Conservation (phyloP, 2,329 filamentous ascomycete species). For the Fusarium palustre region DNA sequence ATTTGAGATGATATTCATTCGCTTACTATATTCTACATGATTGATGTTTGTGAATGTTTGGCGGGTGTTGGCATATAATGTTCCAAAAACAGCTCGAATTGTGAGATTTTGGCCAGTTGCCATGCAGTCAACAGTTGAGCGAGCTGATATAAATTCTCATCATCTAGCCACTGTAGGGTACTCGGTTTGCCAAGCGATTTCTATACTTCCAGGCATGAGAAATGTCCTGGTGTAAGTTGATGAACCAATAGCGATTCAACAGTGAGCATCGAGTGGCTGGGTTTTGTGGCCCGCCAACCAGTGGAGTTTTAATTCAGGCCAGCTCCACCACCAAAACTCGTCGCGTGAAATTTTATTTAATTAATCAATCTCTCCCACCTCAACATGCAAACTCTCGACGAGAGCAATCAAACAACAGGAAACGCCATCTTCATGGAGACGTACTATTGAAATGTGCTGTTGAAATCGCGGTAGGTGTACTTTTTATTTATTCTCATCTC, state of each 20-base stretch:
- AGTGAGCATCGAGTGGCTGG: background rate
- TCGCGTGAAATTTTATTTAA: constrained; percentile 26
- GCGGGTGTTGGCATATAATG: background rate
- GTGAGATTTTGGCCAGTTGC: background rate
- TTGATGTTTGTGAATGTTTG: background rate
- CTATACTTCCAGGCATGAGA: background rate
- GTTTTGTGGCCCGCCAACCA: constrained; percentile 33
- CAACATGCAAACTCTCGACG: background rate
- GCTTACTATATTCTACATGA: background rate
- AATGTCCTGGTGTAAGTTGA: constrained; percentile 7
- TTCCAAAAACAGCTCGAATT: background rate
- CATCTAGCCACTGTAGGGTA: background rate
- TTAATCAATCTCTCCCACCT: background rate
- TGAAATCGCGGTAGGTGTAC: constrained; percentile 1
- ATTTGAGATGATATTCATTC: background rate
- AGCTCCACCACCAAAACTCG: constrained; percentile 25
- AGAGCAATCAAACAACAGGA: background rate
- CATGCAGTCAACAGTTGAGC: constrained; percentile 36
- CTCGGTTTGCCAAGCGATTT: background rate
- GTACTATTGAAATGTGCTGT: background rate
- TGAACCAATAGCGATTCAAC: constrained; percentile 19
- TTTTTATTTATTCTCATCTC: background rate
- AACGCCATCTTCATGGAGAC: background rate
- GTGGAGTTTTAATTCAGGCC: background rate
- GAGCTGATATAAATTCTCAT: constrained; percentile 25